A percentile compares a stretch with the other conserved stretches of the same genome.
phyloP scores from a whole-genome alignment of 2,329 filamentous ascomycete genomes.

The Pseudopyrenochaeta lycopersici region DNA sequence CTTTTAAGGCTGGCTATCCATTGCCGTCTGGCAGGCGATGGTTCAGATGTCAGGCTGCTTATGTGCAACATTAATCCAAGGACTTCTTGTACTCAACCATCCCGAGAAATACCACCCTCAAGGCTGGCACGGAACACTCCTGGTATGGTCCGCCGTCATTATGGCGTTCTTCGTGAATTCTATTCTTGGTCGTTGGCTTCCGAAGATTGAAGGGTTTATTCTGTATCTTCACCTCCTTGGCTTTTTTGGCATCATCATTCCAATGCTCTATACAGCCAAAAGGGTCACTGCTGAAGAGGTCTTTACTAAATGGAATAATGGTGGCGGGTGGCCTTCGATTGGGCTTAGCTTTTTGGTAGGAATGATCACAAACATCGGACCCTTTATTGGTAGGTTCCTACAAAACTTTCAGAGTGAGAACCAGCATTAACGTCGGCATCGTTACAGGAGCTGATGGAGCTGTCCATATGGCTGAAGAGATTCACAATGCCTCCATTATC shows the following conservation, averaged over 20 bases:
- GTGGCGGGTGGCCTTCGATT: conserved; percentile 52
- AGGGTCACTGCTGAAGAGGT: conserved; percentile 47
- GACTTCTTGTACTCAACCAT: conserved; percentile 43
- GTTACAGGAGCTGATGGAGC: background rate
- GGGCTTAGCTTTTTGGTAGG: conserved; percentile 54
- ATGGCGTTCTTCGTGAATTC: conserved; percentile 54
- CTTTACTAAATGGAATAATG: conserved; percentile 56
- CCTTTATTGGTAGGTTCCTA: conserved; percentile 26
- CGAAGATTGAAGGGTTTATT: conserved; percentile 55
- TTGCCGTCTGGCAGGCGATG: conserved; percentile 46
- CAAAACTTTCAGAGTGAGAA: background rate
- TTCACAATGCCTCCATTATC: conserved; percentile 23
- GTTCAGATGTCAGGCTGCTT: conserved; percentile 25
- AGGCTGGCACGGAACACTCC: background rate
- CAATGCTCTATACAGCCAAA: conserved; percentile 52
- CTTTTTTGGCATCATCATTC: conserved; percentile 59
- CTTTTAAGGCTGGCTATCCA: conserved; percentile 47
- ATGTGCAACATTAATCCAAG: conserved; percentile 22
- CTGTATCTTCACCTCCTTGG: conserved; percentile 57
- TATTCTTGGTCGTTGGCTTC: conserved; percentile 30
- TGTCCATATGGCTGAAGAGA: conserved; percentile 25
- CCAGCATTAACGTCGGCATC: conserved; percentile 18
- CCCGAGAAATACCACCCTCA: background rate
- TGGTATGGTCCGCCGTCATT: conserved; percentile 20
- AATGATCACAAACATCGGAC: conserved; percentile 34